phyloP scores from a whole-genome alignment of 1,284 basidiomycete genomes.

The Apiotrichum gracile region DNA sequence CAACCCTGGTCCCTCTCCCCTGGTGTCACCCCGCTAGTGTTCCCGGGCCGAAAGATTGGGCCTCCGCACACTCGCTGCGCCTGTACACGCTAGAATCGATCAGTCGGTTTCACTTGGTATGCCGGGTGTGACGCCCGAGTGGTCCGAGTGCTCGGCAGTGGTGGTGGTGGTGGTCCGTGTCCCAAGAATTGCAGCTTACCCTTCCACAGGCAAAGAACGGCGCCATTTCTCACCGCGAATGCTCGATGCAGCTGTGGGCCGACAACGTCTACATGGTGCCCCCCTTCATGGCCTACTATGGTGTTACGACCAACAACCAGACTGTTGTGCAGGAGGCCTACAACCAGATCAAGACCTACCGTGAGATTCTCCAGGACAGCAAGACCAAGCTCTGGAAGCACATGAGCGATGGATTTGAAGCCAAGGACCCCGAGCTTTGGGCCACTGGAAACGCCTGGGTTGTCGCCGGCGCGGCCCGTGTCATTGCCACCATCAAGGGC shows the following conservation, averaged over 20 bases:
- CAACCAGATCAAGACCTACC: conserved; percentile 72
- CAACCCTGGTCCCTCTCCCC: too few species aligned
- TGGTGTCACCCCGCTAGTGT: too few species aligned
- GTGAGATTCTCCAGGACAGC: conserved; percentile 48
- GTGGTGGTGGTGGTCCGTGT: too few species aligned
- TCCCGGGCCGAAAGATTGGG: too few species aligned
- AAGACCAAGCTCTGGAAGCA: conserved; percentile 42
- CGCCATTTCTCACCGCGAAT: conserved; percentile 64
- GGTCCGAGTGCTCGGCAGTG: too few species aligned
- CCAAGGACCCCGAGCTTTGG: conserved; percentile 38
- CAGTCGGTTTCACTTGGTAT: too few species aligned
- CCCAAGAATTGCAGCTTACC: too few species aligned
- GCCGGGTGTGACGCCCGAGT: too few species aligned
- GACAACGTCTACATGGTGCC: conserved; percentile 63
- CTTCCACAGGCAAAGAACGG: conserved; percentile 64
- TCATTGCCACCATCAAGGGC: conserved; percentile 49
- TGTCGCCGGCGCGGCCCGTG: conserved; percentile 50
- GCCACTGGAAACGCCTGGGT: conserved; percentile 53
- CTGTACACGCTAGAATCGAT: too few species aligned
- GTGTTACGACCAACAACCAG: conserved; percentile 61
- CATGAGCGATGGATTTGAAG: conserved; percentile 37
- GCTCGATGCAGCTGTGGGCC: conserved; percentile 50
- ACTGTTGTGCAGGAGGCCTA: conserved; percentile 65
- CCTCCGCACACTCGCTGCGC: too few species aligned
- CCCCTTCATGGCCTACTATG: conserved; percentile 87